Percentiles rank a stretch among this genome's conserved stretches.
These are phyloP conservation scores for Coemansia sp. DNA, from an alignment of 192 early-diverging fungal genomes.

Conservation along the genomic window DNA sequence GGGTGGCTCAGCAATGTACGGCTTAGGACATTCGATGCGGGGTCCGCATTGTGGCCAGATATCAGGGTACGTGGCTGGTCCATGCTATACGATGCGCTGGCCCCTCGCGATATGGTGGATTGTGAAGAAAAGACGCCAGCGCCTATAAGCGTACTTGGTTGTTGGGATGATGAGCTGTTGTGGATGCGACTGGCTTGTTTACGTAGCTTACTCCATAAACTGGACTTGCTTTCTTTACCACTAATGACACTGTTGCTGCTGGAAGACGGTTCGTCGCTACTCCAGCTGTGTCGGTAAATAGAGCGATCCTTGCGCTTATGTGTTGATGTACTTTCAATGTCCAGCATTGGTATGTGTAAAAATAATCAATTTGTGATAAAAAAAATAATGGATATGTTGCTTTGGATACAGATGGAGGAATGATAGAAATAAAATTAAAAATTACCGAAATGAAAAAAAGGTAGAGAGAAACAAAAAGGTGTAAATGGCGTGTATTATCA, in stretches of 20 bases:
- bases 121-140: not conserved
- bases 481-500: not conserved
- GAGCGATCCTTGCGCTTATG: slow-evolving; percentile 12
- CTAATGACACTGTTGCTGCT: slow-evolving; percentile 42
- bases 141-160: not conserved
- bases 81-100: not conserved
- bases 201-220: slow-evolving; percentile 49
- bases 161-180: slow-evolving; percentile 1
- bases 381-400: not conserved
- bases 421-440: not conserved
- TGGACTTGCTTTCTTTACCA: slow-evolving; percentile 15
- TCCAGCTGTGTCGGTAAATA: slow-evolving; percentile 41
- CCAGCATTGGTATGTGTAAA: slow-evolving; percentile 14
- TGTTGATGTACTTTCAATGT: slow-evolving; percentile 16
- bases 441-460: slow-evolving; percentile 7
- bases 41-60: not conserved
- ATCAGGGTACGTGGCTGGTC: not conserved
- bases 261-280: slow-evolving; percentile 46
- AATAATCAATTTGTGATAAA: not conserved
- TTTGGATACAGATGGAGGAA: not conserved
- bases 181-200: slow-evolving; percentile 38
- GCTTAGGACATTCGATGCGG: not conserved
- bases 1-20: too few relatives aligned
- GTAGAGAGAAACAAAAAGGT: not conserved
- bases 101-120: not conserved